A percentile compares a stretch with the other conserved stretches of the same genome.
phyloP scores from a whole-genome alignment of 1,284 basidiomycete species.

The Puccinia triticina region DNA sequence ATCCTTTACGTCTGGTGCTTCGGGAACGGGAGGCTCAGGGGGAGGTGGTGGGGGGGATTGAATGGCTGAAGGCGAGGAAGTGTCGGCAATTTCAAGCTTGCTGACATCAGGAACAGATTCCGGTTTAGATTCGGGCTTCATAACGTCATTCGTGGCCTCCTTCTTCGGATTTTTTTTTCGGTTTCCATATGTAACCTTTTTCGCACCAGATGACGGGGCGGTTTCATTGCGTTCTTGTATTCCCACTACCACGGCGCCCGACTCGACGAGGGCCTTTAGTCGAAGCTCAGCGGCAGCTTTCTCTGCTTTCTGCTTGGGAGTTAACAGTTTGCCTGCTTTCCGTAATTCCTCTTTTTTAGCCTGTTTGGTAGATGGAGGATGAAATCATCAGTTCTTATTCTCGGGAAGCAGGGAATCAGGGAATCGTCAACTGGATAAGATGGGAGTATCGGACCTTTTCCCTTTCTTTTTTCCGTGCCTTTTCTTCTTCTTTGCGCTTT shows the following conservation, averaged over 20 bases:
- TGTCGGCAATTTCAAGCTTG: conserved; percentile 31
- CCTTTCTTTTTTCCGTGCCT: conserved; percentile 53
- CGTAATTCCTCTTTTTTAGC: conserved; percentile 79
- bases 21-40: conserved; percentile 60
- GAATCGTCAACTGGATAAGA: conserved; percentile 23
- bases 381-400: background rate
- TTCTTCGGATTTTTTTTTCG: conserved; percentile 69
- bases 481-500: conserved; percentile 76
- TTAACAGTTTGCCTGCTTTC: conserved; percentile 86
- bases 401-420: conserved; percentile 13
- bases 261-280: conserved; percentile 84
- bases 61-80: conserved; percentile 14
- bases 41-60: conserved; percentile 61
- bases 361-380: conserved; percentile 61
- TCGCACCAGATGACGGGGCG: conserved; percentile 64
- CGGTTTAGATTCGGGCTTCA: conserved; percentile 37
- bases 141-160: conserved; percentile 55
- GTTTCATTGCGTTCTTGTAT: conserved; percentile 66
- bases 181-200: conserved; percentile 77
- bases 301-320: conserved; percentile 95
- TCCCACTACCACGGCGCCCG: conserved; percentile 87
- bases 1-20: conserved; percentile 67
- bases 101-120: conserved; percentile 51
- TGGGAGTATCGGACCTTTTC: conserved; percentile 52
- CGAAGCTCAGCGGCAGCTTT: conserved; percentile 86